A percentile compares a stretch with the other conserved stretches of the same genome.
These are phyloP conservation scores for Colletotrichum cordylinicola DNA, from an alignment of 2,329 filamentous ascomycete genomes.

Conservation along the genomic window DNA sequence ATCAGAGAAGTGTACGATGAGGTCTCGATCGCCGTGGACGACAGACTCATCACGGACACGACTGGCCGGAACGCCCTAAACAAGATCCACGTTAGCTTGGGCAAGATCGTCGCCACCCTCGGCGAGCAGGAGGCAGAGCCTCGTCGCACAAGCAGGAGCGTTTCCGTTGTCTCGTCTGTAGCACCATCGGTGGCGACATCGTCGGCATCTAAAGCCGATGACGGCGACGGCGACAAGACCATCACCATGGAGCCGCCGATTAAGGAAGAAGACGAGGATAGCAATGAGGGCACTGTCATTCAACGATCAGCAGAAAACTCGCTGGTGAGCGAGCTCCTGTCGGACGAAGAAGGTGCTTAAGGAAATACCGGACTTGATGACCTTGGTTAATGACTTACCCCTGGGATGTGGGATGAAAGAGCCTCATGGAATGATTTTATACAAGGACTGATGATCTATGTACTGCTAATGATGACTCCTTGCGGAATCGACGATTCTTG, in stretches of 20 bases:
- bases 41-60: slow-evolving; percentile 63
- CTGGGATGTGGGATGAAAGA: not conserved
- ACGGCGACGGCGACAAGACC: slow-evolving; percentile 41
- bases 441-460: slow-evolving; percentile 17
- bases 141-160: slow-evolving; percentile 48
- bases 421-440: not conserved
- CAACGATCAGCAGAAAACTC: slow-evolving; percentile 34
- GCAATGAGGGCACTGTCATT: slow-evolving; percentile 28
- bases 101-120: slow-evolving; percentile 70
- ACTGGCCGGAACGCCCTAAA: slow-evolving; percentile 69
- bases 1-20: slow-evolving; percentile 63
- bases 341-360: slow-evolving; percentile 41
- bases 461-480: slow-evolving; percentile 11
- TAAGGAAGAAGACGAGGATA: slow-evolving; percentile 50
- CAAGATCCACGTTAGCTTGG: slow-evolving; percentile 71
- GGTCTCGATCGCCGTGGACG: slow-evolving; percentile 67
- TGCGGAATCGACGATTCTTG: not conserved
- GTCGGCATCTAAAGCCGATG: slow-evolving; percentile 25
- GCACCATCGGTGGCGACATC: not conserved
- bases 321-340: slow-evolving; percentile 44
- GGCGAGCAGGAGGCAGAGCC: slow-evolving; percentile 48
- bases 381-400: not conserved
- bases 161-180: slow-evolving; percentile 38
- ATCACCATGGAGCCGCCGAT: slow-evolving; percentile 48
- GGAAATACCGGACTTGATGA: not conserved